Conservation (phyloP, 805 yeast genomes). For the Saccharomycopsis malanga region DNA sequence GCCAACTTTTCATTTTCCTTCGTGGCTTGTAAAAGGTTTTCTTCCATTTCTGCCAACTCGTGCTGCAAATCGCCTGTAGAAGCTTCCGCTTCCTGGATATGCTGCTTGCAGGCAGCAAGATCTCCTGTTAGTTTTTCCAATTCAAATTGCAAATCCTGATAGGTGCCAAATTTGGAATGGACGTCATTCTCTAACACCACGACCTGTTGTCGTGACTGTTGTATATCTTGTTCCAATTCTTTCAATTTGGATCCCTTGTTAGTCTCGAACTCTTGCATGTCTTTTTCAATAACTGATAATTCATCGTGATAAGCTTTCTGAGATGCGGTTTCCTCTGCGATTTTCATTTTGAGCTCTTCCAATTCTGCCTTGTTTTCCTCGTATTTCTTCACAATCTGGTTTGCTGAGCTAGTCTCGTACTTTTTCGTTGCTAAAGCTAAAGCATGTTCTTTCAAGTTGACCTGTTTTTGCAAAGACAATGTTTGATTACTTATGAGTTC, state of each 20-base stretch:
- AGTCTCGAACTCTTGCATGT: conserved; percentile 70
- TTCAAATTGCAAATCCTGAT: conserved; percentile 61
- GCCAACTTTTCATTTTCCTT: conserved; percentile 23
- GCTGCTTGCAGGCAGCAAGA: conserved; percentile 37
- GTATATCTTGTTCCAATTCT: conserved; percentile 50
- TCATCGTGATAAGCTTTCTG: conserved; percentile 34
- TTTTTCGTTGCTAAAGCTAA: conserved; percentile 48
- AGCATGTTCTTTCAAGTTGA: conserved; percentile 53
- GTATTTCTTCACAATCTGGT: conserved; percentile 46
- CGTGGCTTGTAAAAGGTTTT: conserved; percentile 23
- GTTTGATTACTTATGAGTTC: conserved; percentile 43
- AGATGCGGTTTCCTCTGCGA: conserved; percentile 32
- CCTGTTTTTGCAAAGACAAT: conserved; percentile 48
- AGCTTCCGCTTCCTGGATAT: conserved; percentile 32
- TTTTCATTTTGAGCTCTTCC: conserved; percentile 31
- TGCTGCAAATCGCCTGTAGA: conserved; percentile 32
- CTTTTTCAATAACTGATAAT: conserved; percentile 53
- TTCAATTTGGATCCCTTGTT: conserved; percentile 78
- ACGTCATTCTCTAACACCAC: conserved; percentile 33
- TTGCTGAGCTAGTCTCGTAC: conserved; percentile 48
- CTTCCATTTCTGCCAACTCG: conserved; percentile 25
- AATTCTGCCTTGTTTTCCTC: conserved; percentile 43
- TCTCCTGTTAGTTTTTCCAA: conserved; percentile 63
- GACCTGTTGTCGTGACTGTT: conserved; percentile 33
- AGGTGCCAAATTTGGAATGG: conserved; percentile 42